These are phyloP conservation scores for Trichophaea hybrida DNA, from an alignment of 2,329 filamentous ascomycete genomes.

Conservation along the genomic window DNA sequence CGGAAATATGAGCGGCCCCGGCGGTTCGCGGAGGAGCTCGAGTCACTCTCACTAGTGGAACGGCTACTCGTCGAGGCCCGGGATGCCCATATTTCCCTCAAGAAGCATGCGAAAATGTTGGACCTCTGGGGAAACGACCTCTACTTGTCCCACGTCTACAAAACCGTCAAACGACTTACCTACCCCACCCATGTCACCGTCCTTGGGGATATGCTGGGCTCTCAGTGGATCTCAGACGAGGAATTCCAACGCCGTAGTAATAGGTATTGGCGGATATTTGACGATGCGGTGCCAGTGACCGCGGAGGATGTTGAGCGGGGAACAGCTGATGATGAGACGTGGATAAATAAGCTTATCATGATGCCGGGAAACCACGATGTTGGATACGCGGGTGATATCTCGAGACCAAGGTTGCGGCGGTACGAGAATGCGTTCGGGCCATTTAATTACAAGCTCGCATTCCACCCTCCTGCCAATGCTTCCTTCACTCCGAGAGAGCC, in stretches of 20 bases:
- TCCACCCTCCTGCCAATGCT: constrained; percentile 38
- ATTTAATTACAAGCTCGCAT: constrained; percentile 80
- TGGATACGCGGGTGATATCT: constrained; percentile 87
- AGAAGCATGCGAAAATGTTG: constrained; percentile 46
- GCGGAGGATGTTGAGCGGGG: constrained; percentile 23
- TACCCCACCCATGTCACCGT: constrained; percentile 76
- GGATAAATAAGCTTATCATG: constrained; percentile 70
- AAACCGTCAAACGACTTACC: constrained; percentile 40
- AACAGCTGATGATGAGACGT: constrained; percentile 38
- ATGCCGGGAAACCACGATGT: constrained; percentile 93
- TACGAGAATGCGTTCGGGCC: constrained; percentile 79
- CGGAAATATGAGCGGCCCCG: constrained; percentile 29
- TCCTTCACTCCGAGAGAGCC: constrained; percentile 32
- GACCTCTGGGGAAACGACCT: constrained; percentile 89
- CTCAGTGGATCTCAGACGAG: constrained; percentile 78
- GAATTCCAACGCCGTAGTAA: constrained; percentile 63
- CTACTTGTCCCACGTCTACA: constrained; percentile 86
- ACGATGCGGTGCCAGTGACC: constrained; percentile 31
- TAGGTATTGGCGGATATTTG: constrained; percentile 72
- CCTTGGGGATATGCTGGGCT: constrained; percentile 79
- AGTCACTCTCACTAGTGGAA: background rate
- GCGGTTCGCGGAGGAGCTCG: background rate
- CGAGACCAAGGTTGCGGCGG: constrained; percentile 54
- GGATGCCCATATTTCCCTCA: background rate
- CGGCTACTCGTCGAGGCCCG: background rate